phyloP scores from a whole-genome alignment of 164 flowering plant genomes.

The Taxillus chinensis region DNA sequence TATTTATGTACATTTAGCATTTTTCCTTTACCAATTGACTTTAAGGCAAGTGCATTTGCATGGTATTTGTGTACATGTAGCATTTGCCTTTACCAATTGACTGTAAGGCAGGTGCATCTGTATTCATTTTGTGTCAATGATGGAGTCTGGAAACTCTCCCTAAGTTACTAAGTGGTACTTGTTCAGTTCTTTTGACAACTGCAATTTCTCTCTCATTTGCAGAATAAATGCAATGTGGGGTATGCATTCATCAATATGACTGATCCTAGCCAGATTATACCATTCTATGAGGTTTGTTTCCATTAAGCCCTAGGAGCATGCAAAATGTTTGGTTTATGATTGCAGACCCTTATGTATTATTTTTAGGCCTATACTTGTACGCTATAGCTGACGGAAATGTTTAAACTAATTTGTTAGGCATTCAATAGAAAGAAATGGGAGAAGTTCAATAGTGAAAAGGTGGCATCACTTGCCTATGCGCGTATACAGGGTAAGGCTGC shows the following conservation, averaged over 20 bases:
- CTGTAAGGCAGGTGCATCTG: no score
- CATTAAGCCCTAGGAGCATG: slow-evolving; percentile 3
- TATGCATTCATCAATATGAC: slow-evolving; percentile 64
- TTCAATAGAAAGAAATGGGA: slow-evolving; percentile 63
- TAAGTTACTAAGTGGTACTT: no score
- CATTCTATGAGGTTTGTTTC: slow-evolving; percentile 39
- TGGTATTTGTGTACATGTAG: no score
- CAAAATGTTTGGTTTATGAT: neutral
- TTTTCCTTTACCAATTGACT: slow-evolving; percentile 52
- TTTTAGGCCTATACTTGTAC: neutral
- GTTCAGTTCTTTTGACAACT: slow-evolving; percentile 1
- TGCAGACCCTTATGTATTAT: neutral
- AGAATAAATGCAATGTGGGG: slow-evolving; percentile 68
- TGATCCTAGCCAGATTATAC: slow-evolving; percentile 41
- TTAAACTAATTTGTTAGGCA: slow-evolving; percentile 20
- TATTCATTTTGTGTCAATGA: no score
- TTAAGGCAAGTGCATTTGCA: slow-evolving; percentile 32
- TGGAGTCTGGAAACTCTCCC: no score
- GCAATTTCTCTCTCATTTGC: slow-evolving; percentile 11
- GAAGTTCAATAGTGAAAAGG: slow-evolving; percentile 57
- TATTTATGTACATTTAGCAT: no score
- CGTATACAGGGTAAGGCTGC: slow-evolving; percentile 61
- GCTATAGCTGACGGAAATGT: neutral
- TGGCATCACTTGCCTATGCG: slow-evolving; percentile 54
- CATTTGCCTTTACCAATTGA: no score